Evolutionary conservation across 2,329 filamentous ascomycete species (phyloP), one percentile per base, ranked within the genome.

Genomic region (Pseudogymnoascus sp.): DNA sequence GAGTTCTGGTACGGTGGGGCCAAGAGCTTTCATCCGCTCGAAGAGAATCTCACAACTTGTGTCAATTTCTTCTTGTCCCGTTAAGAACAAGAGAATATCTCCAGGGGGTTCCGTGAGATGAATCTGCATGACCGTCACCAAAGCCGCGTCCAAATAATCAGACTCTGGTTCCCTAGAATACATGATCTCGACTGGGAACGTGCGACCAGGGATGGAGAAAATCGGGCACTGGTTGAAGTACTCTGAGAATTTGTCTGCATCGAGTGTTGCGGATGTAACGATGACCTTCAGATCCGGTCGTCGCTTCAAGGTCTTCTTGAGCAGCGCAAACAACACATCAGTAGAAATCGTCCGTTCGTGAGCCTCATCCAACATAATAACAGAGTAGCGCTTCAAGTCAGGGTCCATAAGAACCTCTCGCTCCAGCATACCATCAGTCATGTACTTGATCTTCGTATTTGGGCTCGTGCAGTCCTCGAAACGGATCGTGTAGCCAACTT

Each of bases 121-220:
- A 62, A 99, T 97, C 72, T 97, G 91, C 93, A 99, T 97, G 59
- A 97, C 92, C 0, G 95, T 97, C 12, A 93, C 89, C n/a, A 99
- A 80, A 0, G 95, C 92, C 1, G 93, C 88, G 74, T 97, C 95
- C 12, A 99, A 80, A 70, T 99, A 99, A 73, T 99, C 96, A 0
- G 90, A 92, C 73, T 97, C 95, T 0, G 96, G 95, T 72, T 99
- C 95, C 63, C 90, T 85, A 2, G 91, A 96, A 76, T 97, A 99
- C 75, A 99, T 88, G 63, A 97, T 87, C 76, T 97, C 95, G 31
- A 99, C 95, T 0, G 96, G 95, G 77, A 88, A 99, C 0, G 95
- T 97, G 66, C 95, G 85, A 59, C 95, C 95, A 3, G 95, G 95
- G 63, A 99, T 97, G 0, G 91, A 95, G 72, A 99, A 96, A 71